A percentile compares a stretch with the other conserved stretches of the same genome.
Conservation (phyloP, 2,329 filamentous ascomycete species). For the Aspergillus flavus region DNA sequence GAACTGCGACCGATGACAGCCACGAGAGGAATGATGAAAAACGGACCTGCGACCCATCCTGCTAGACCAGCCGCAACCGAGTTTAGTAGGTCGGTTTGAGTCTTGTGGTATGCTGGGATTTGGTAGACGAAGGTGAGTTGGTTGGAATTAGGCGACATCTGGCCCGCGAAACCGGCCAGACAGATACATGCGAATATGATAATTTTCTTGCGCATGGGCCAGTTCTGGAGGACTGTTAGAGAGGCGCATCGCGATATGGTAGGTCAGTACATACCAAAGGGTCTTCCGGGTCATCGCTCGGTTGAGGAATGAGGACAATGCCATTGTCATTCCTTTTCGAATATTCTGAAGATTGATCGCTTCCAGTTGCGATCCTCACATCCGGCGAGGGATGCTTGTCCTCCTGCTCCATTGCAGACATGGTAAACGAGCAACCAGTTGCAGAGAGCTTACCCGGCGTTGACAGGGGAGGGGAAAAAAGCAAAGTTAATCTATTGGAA, state of each 20-base stretch:
- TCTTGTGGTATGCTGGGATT: constrained; percentile 37
- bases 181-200: constrained; percentile 36
- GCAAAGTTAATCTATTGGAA: background rate
- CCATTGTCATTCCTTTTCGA: constrained; percentile 5
- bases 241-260: background rate
- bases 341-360: constrained; percentile 2
- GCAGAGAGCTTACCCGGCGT: background rate
- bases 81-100: constrained; percentile 25
- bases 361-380: background rate
- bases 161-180: constrained; percentile 40
- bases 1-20: constrained; percentile 41
- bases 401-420: constrained; percentile 2
- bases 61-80: constrained; percentile 37
- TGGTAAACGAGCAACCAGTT: background rate
- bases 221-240: constrained; percentile 31
- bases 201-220: constrained; percentile 35
- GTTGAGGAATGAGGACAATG: constrained; percentile 29
- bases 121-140: constrained; percentile 42
- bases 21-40: constrained; percentile 43
- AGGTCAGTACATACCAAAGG: constrained; percentile 28
- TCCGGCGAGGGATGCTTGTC: constrained; percentile 4
- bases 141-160: constrained; percentile 37
- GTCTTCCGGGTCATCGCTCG: constrained; percentile 31
- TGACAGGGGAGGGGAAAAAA: background rate
- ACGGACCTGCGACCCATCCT: constrained; percentile 42